These are phyloP conservation scores for Eucalyptus cloeziana DNA, from an alignment of 345 rosid genomes.

Conservation along the genomic window DNA sequence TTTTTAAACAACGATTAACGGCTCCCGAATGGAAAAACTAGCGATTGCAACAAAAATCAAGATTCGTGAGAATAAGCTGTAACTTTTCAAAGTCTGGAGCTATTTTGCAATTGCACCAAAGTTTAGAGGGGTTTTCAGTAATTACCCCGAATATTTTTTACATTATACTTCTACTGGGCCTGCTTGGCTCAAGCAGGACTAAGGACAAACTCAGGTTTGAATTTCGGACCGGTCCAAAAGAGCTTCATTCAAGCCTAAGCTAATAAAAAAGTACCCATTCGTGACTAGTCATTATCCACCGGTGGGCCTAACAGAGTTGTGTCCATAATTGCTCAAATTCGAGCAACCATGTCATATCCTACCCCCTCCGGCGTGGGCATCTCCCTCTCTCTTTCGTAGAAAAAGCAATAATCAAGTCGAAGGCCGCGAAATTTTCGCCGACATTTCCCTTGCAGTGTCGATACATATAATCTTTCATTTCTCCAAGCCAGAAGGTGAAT, in stretches of 20 bases:
- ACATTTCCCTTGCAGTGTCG: neutral
- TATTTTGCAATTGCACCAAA: neutral
- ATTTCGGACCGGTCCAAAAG: neutral
- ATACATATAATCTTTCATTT: neutral
- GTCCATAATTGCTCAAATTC: neutral
- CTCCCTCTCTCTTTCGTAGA: neutral
- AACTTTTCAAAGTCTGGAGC: neutral
- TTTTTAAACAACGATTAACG: neutral
- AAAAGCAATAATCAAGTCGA: neutral
- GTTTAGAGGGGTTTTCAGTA: neutral
- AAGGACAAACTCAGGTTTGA: neutral
- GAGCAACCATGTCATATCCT: neutral
- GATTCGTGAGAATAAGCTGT: neutral
- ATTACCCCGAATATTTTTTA: neutral
- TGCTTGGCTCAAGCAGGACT: neutral
- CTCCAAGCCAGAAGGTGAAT: neutral
- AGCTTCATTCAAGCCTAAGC: neutral
- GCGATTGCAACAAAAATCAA: neutral
- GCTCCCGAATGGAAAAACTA: neutral
- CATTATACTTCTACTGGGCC: neutral
- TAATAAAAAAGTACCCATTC: neutral
- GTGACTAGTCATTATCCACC: neutral
- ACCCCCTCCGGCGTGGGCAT: neutral
- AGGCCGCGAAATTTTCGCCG: rapidly evolving
- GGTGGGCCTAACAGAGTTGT: neutral